A percentile compares a stretch with the other conserved stretches of the same genome.
phyloP scores from a whole-genome alignment of 257 asterid genomes.

The Coffea canephora region DNA sequence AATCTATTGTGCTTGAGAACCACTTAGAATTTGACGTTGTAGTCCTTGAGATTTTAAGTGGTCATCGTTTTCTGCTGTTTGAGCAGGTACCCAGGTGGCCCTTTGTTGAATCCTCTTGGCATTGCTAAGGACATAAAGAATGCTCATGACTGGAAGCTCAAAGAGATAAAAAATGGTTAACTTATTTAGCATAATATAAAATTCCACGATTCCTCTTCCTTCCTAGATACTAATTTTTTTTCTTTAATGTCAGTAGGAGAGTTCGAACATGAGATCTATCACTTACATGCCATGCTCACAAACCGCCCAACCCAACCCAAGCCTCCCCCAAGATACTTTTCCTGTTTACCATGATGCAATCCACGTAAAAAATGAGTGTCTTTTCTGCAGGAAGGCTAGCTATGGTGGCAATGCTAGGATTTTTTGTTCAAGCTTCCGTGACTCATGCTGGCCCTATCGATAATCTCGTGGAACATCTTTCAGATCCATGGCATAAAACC shows the following conservation, averaged over 20 bases:
- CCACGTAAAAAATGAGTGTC: background rate
- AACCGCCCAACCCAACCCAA: too few relatives aligned
- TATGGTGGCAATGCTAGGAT: conserved; percentile 84
- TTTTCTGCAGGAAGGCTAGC: conserved; percentile 65
- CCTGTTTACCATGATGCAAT: background rate
- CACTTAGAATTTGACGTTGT: background rate
- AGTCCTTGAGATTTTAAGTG: background rate
- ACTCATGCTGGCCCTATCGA: conserved; percentile 88
- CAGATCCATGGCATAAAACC: conserved; percentile 85
- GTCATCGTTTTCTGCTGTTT: background rate
- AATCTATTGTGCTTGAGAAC: background rate
- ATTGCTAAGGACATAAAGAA: conserved; percentile 76
- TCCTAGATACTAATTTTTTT: background rate
- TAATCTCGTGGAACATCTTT: conserved; percentile 66
- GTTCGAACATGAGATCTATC: too few relatives aligned
- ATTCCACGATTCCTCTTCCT: background rate
- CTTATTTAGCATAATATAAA: background rate
- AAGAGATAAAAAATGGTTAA: conserved; percentile 89
- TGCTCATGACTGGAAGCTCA: conserved; percentile 83
- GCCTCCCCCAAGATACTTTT: background rate
- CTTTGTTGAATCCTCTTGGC: conserved; percentile 85
- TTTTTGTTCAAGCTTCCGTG: conserved; percentile 80
- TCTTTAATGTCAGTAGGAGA: too few relatives aligned
- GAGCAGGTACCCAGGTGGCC: conserved; percentile 87
- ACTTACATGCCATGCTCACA: too few relatives aligned